Percentiles rank a stretch among this genome's conserved stretches.
These are phyloP conservation scores for Pholiota conissans DNA, from an alignment of 768 basidiomycete genomes.

Conservation along the genomic window DNA sequence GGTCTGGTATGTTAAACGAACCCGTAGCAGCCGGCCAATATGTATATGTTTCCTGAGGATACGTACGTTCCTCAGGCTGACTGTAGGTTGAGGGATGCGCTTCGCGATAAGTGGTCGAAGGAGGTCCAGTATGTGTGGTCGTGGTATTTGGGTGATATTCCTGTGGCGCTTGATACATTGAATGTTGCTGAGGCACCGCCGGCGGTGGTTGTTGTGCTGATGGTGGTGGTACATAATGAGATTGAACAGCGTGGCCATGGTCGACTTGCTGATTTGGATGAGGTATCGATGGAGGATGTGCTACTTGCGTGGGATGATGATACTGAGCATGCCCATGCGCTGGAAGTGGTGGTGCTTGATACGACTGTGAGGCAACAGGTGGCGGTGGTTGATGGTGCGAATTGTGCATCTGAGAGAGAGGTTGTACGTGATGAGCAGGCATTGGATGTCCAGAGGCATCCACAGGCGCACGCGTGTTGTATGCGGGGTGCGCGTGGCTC, in stretches of 20 bases:
- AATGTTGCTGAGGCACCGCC: slow-evolving; percentile 21
- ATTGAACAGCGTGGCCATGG: not conserved
- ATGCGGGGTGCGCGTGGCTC: not conserved
- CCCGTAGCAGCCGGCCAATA: slow-evolving; percentile 33
- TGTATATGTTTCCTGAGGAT: slow-evolving; percentile 19
- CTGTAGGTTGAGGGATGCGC: slow-evolving; percentile 9
- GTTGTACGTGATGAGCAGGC: not conserved
- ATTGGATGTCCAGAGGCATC: not conserved
- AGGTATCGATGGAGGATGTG: not conserved
- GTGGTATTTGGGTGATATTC: slow-evolving; percentile 22
- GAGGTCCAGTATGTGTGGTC: slow-evolving; percentile 11
- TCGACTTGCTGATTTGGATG: not conserved
- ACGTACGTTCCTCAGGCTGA: slow-evolving; percentile 1
- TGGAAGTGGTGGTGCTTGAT: slow-evolving; percentile 20
- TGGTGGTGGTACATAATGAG: not conserved
- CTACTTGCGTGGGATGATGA: slow-evolving; percentile 5
- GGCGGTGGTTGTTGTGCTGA: not conserved
- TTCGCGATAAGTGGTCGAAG: slow-evolving; percentile 16
- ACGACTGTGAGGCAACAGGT: slow-evolving; percentile 15
- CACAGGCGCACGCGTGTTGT: not conserved
- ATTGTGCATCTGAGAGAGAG: slow-evolving; percentile 7
- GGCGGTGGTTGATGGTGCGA: slow-evolving; percentile 19
- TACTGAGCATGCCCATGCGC: slow-evolving; percentile 10
- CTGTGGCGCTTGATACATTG: slow-evolving; percentile 30
- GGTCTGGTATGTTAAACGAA: slow-evolving; percentile 24